Evolutionary conservation across 176 grass and related monocot genomes (phyloP).

Genomic region (Raddia guianensis): DNA sequence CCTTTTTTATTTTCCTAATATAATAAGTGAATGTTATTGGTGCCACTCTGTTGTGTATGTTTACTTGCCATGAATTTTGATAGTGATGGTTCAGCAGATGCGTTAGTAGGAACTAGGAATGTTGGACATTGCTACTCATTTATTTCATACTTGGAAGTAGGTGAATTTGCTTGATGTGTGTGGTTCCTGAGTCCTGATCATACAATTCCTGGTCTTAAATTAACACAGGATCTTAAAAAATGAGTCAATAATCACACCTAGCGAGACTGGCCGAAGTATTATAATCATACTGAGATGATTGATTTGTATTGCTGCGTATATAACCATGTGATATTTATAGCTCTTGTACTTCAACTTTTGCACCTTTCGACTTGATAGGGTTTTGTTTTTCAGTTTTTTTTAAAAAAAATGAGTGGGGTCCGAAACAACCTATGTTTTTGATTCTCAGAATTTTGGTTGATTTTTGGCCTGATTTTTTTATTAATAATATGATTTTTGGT

Average conservation of each 20-base stretch:
- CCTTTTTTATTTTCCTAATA: constrained; percentile 36
- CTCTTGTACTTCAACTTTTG: neutral
- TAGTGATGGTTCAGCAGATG: neutral
- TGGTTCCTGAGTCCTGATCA: constrained; percentile 1
- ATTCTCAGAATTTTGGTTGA: too few species aligned
- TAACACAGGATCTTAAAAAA: neutral
- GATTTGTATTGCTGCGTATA: constrained; percentile 14
- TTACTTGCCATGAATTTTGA: neutral
- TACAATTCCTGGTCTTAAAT: neutral
- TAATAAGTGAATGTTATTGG: constrained; percentile 28
- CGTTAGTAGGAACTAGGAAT: neutral
- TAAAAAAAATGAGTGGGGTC: too few species aligned
- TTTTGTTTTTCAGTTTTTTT: too few species aligned
- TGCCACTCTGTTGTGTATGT: constrained; percentile 19
- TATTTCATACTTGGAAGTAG: constrained; percentile 23
- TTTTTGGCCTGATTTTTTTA: too few species aligned
- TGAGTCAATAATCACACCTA: neutral
- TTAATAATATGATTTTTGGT: too few species aligned
- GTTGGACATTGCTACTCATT: constrained; percentile 2
- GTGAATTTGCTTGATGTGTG: constrained; percentile 14
- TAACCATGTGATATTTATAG: neutral
- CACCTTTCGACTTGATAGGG: neutral
- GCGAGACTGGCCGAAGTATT: neutral
- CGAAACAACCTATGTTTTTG: too few species aligned
- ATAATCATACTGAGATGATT: neutral